Evolutionary conservation across 129 eudicot species (phyloP).

Genomic region (Erigeron canadensis): DNA sequence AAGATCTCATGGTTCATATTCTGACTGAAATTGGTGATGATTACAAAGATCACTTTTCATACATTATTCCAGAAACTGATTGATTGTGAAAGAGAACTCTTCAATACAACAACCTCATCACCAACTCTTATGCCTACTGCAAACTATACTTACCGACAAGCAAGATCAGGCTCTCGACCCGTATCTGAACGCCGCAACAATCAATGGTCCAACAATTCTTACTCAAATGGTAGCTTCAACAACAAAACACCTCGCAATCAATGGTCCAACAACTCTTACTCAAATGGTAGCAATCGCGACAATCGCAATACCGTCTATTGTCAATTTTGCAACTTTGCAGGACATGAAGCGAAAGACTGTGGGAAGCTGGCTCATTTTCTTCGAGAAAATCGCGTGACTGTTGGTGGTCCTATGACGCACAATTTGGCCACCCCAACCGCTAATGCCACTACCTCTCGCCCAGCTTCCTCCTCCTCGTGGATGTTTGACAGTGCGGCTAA

Average conservation of each 20-base stretch:
- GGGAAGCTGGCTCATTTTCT: constrained; percentile 12
- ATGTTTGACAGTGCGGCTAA: constrained; percentile 13
- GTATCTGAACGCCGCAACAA: neutral
- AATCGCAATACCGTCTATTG: neutral
- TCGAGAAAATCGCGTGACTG: constrained; percentile 2
- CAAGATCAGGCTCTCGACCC: neutral
- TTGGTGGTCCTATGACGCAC: neutral
- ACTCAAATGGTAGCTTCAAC: neutral
- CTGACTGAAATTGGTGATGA: neutral
- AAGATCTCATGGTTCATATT: too few relatives aligned
- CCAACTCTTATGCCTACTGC: constrained; percentile 10
- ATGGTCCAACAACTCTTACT: neutral
- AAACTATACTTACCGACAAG: constrained; percentile 13
- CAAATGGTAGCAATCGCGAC: neutral
- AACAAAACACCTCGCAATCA: neutral
- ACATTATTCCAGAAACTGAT: neutral
- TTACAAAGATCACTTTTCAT: neutral
- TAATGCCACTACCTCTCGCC: constrained; percentile 3
- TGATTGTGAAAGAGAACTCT: constrained; percentile 15
- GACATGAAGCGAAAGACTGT: constrained; percentile 11
- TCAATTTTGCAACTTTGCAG: neutral
- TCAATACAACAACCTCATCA: neutral
- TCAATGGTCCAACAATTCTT: neutral
- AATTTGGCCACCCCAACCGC: neutral
- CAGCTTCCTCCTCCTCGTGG: neutral